Base-by-base conservation (phyloP, 2,329 filamentous ascomycete genomes). In the Bipolaris bicolor region DNA sequence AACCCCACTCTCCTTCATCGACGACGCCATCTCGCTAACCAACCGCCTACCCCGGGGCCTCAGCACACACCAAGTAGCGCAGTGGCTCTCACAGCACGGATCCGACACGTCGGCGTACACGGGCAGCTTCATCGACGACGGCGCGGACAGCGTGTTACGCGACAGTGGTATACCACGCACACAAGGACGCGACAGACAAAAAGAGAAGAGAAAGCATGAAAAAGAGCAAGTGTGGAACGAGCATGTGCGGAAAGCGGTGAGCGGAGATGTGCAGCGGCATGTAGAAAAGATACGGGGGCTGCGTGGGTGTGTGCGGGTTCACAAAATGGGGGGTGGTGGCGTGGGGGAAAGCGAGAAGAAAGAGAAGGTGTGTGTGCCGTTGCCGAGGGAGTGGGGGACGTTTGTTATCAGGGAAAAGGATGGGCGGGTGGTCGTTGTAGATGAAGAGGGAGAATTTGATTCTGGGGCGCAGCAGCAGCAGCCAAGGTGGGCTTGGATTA, bases 51-150 rank as follows among this genome's bases (percentile, higher is more conserved):
- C 64, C 16, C 54, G 34, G 18, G 34, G 40, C n/a, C 40, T 51
- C 15, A 10, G 45, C 15, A 39, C 39, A 15, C 18, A 57, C 13
- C 53, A 62, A 18, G 53, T 65, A 16, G 18, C 60, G 10, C 37
- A 49, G 13, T 67, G 66, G 67, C 33, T 66, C 31, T 13, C 55
- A 7, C 22, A 9, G n/a, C 46, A 52, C 24, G 31, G 20, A n/a
- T 54, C 62, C 16, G 31, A 54, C 3, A 34, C 48, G 10, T 66
- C 67, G 7, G 34, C 49, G 2, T 70, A 69, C 46, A 67, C 65
- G 3, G 62, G 64, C 16, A 72, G 69, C 54, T 73, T 61, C 45
- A 24, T 73, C 31, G 72, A 75, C 53, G 71, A 74, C 44, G 64
- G 67, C 20, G 62, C 59, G n/a, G 68, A 73, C 49, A 59, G 70